Percentiles rank a stretch among this genome's conserved stretches.
These are phyloP conservation scores for Coriaria nepalensis DNA, from an alignment of 306 rosid genomes.

Conservation along the genomic window DNA sequence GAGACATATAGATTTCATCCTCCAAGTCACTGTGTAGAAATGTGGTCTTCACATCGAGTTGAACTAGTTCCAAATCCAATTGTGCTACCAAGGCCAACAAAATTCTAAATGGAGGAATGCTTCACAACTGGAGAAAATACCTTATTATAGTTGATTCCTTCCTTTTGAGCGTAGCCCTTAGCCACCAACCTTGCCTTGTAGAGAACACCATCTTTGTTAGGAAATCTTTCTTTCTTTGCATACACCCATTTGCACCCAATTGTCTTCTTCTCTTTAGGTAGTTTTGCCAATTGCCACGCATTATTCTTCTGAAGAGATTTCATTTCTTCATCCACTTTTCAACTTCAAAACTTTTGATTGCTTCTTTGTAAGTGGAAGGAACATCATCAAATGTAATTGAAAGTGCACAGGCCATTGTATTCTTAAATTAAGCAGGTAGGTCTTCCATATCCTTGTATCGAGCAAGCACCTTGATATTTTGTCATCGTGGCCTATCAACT, in stretches of 20 bases:
- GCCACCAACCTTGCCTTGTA: neutral
- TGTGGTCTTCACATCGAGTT: neutral
- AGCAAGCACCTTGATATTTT: too few relatives aligned
- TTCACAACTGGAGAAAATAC: neutral
- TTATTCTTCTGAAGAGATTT: neutral
- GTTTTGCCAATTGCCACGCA: neutral
- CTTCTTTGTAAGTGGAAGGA: neutral
- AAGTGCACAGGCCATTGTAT: too few relatives aligned
- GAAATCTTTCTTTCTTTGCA: neutral
- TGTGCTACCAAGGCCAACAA: neutral
- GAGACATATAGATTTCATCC: neutral
- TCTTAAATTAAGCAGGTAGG: too few relatives aligned
- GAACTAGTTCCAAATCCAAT: neutral
- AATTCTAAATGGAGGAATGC: neutral
- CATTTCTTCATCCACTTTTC: neutral
- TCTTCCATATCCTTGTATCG: too few relatives aligned
- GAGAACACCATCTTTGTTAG: neutral
- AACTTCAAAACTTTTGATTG: neutral
- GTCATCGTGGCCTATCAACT: too few relatives aligned
- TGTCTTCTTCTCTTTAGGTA: neutral
- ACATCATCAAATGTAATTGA: too few relatives aligned
- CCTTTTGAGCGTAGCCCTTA: neutral
- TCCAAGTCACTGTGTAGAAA: neutral
- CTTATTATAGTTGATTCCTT: neutral
- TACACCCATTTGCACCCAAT: neutral